Evolutionary conservation across 176 grass and related monocot species (phyloP), one percentile per base, ranked within the genome.

Genomic region (bread wheat (Triticum aestivum)): DNA sequence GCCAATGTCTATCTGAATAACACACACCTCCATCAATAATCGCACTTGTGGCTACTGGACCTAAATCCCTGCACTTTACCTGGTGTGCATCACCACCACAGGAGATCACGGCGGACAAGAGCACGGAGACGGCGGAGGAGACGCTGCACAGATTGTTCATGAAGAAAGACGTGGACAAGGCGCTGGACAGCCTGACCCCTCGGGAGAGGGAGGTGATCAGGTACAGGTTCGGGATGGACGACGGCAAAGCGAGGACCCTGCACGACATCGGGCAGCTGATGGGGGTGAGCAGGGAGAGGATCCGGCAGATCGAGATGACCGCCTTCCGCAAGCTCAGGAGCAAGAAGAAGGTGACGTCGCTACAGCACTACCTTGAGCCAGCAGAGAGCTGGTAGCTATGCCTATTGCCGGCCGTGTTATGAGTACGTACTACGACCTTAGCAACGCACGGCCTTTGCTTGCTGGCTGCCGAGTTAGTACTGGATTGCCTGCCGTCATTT

Each of bases 201-300:
- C 89, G 92, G 21, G 94, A 96, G 84, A 89, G 84, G 69, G 84
- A 81, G 77, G 92, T 96, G 65, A 79, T 98, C 27, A 89, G 79
- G 81, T 91, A 86, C 71, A 83, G 94, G 59, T 98, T 92, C 64
- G 97, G 97, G 33, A 88, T 98, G 23, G 97, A 89, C 13, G 90
- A 88, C 65, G 92, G 94, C 9, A 86, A 89, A 91, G 73, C 79
- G 65, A 87, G 86, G 78, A 99, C 97, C 1, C 87, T 99, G 86
- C 85, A 94, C 58, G 89, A 94, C 79, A 94, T 96, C 30, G 97
- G 97, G 52, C 82, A 89, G 76, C 47, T 90, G 41, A 80, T 96
- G 81, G 84, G 90, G 61, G 89, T 96, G 80, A 99, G 94, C 79
- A 86, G 97, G 82, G 97, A 99, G 87, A 91, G 94, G 87, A 90